Base-by-base conservation (phyloP, 768 basidiomycete species). In the Ramaria sp. region DNA sequence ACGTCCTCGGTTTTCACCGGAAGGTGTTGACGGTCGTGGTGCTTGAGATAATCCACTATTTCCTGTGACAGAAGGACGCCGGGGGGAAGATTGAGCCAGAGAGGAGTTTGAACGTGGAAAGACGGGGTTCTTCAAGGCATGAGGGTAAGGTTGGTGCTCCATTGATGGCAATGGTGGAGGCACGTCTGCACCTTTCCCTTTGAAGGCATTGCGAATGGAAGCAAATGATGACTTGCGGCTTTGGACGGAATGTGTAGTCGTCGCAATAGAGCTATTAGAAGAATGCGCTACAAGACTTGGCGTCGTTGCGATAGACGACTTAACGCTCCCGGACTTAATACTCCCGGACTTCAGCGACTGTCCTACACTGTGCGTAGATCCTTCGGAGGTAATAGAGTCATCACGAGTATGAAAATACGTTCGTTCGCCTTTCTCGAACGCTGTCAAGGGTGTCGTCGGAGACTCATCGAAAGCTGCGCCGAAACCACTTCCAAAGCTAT, bases 181-280 rank as follows among this genome's bases (percentile, higher is more conserved):
- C 8, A 66, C 65, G 25, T 57, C 57, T n/a, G 83, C 79, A 48
- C 65, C 71, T 62, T 77, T 87, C 53, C 75, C 74, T 67, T 87
- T 91, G 75, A 92, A 90, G 3, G 88, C 88, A 64, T 89, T 89
- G 38, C 87, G 81, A 56, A 92, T 80, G 15, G 87, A 90, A 1
- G 88, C 88, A 57, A 92, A 90, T 0, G 88, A 91, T 2, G 85
- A 67, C 61, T 92, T 92, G 71, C 88, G 88, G 41, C 79, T 71
- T 63, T 88, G 85, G 0, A 79, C 72, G n/a, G 79, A 68, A 42
- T 61, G 59, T 34, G 44, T 67, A 1, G 78, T 72, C 0, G 76
- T 76, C 27, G 78, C 76, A 39, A 88, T 74, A 5, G 86, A 89
- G 3, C 85, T 79, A 59, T 85, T 82, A 5, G 88, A 71, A 16